A percentile compares a stretch with the other conserved stretches of the same genome.
These are phyloP conservation scores for Trichosporon asahii DNA, from an alignment of 1,284 basidiomycete species.

Conservation along the genomic window DNA sequence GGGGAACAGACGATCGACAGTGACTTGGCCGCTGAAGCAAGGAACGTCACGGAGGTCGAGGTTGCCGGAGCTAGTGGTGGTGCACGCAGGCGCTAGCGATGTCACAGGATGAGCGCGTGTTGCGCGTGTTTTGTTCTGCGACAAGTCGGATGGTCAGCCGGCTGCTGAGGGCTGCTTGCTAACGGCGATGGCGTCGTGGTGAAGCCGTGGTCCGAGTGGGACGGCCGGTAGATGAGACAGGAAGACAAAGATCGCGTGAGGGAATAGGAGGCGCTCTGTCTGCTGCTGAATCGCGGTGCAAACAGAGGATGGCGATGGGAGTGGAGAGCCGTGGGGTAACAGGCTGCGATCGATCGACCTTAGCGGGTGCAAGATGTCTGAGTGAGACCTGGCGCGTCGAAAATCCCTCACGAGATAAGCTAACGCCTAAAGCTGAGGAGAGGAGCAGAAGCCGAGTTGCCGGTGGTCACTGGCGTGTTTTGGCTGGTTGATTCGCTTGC, in stretches of 20 bases:
- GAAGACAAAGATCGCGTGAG: constrained; percentile 1
- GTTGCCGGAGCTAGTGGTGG: background rate
- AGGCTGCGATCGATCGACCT: background rate
- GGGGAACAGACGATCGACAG: background rate
- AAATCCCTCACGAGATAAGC: constrained; percentile 3
- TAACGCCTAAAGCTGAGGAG: background rate
- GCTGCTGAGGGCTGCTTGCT: background rate
- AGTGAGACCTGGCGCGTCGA: background rate
- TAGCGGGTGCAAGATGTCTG: background rate
- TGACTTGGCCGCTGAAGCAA: background rate
- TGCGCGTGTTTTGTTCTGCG: background rate
- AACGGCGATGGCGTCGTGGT: background rate
- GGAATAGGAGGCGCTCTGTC: background rate
- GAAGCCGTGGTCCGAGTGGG: background rate
- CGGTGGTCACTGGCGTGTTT: background rate
- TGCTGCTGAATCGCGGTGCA: background rate
- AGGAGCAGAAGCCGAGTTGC: background rate
- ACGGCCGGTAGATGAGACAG: background rate
- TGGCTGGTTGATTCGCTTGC: background rate
- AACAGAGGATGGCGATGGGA: background rate
- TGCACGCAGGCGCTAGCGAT: background rate
- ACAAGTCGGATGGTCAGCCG: background rate
- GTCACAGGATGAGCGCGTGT: constrained; percentile 2
- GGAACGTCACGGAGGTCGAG: background rate
- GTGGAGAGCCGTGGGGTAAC: constrained; percentile 1